Evolutionary conservation across 768 basidiomycete genomes (phyloP), one percentile per base, ranked within the genome.

Genomic region (Rickenella mellea): DNA sequence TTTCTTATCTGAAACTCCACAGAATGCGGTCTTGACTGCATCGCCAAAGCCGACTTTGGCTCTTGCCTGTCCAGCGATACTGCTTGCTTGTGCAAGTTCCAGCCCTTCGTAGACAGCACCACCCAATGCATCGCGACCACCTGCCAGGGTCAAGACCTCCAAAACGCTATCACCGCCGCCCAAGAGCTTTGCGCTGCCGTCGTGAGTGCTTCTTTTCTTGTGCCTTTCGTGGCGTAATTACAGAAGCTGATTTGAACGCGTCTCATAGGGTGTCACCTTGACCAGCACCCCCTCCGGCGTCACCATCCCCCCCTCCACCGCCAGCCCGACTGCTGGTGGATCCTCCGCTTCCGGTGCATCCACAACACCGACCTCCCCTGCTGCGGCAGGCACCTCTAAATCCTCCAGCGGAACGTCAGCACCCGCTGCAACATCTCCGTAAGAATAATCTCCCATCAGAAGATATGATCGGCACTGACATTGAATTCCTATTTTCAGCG

Each of bases 191-290:
- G 80, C 46, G 53, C 53, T 0, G 57, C 64, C 32, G 76, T 71
- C 30, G 78, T 80, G 62, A 37, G 58, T 53, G 4, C 43, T 74
- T 67, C 19, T 19, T 7, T 8, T 22, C 15, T 11, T 14, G 1
- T 12, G 41, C 25, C 20, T 14, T 3, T 22, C 5, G 24, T 20
- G 8, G n/a, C 41, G 27, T 28, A 26, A 14, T 19, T 12, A 12
- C 29, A 53, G 52, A 51, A 49, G 3, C 47, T 53, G 8, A 45
- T 47, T n/a, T n/a, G n/a, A n/a, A n/a, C n/a, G n/a, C n/a, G n/a
- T n/a, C n/a, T n/a, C 47, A 12, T 47, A 80, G 77, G 75, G 75
- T 44, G 73, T 80, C 5, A 75, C 71, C 5, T 58, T 80, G 48
- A 68, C 58, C 7, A 7, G 56, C 15, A 51, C 60, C 20, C 48